Percentiles rank a stretch among this genome's conserved stretches.
phyloP scores from a whole-genome alignment of 106 monocot species.

The Dioscorea dumetorum region DNA sequence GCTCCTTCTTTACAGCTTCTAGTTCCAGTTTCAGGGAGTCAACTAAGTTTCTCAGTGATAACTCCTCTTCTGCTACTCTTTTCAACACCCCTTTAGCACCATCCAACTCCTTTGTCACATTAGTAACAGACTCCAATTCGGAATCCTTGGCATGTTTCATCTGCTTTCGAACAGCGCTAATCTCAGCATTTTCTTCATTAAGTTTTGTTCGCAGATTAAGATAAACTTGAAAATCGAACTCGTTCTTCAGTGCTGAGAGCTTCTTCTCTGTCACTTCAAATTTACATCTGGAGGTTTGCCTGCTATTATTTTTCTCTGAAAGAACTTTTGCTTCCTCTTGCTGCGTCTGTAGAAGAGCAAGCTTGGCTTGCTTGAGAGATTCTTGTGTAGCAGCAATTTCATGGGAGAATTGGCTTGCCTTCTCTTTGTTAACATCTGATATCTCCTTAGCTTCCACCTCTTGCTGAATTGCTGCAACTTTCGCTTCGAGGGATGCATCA shows the following conservation, averaged over 20 bases:
- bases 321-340: slow-evolving; percentile 13
- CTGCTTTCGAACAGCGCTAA: slow-evolving; percentile 13
- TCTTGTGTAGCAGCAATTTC: slow-evolving; percentile 22
- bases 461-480: slow-evolving; percentile 15
- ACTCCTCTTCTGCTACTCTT: slow-evolving; percentile 25
- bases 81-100: slow-evolving; percentile 28
- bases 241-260: slow-evolving; percentile 17
- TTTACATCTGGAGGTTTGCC: slow-evolving; percentile 14
- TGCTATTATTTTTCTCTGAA: slow-evolving; percentile 14
- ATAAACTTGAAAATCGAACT: slow-evolving; percentile 13
- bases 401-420: slow-evolving; percentile 15
- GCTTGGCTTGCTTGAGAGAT: slow-evolving; percentile 23
- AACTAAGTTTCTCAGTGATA: not conserved
- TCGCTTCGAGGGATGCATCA: slow-evolving; percentile 18
- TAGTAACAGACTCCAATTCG: slow-evolving; percentile 14
- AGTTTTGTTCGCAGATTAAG: slow-evolving; percentile 18
- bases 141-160: slow-evolving; percentile 15
- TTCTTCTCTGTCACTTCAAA: slow-evolving; percentile 21
- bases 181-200: slow-evolving; percentile 14
- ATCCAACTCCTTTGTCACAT: slow-evolving; percentile 29
- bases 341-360: slow-evolving; percentile 22
- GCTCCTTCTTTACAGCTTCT: not conserved
- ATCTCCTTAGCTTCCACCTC: slow-evolving; percentile 17
- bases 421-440: slow-evolving; percentile 13
- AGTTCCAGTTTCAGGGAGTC: slow-evolving; percentile 2